These are phyloP conservation scores for Microglena sp. DNA, from an alignment of 139 green algal species.

Conservation along the genomic window DNA sequence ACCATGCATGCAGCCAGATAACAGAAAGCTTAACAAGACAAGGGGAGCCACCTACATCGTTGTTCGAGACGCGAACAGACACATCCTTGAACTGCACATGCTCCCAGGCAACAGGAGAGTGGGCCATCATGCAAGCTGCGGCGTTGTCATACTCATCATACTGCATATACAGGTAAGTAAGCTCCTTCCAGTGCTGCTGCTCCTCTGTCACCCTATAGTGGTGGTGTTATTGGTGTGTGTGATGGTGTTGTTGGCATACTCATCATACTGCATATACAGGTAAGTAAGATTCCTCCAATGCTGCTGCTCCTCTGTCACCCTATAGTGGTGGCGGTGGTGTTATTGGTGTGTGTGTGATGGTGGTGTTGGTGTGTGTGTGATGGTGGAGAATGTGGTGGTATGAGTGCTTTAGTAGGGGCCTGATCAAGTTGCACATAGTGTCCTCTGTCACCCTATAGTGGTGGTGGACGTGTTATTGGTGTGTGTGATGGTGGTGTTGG, in stretches of 20 bases:
- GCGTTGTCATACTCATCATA: slow-evolving; percentile 99
- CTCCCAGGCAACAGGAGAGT: slow-evolving; percentile 91
- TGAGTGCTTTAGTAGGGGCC: too few species aligned
- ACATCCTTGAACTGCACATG: slow-evolving; percentile 89
- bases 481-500: too few species aligned
- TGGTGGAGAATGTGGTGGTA: too few species aligned
- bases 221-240: too few species aligned
- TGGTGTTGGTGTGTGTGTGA: too few species aligned
- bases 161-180: slow-evolving; percentile 90
- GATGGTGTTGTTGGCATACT: slow-evolving; percentile 99
- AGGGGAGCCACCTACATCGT: slow-evolving; percentile 5
- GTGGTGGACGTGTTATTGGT: too few species aligned
- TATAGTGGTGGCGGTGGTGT: too few species aligned
- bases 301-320: slow-evolving; percentile 89
- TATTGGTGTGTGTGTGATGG: too few species aligned
- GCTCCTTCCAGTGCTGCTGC: slow-evolving; percentile 91
- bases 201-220: slow-evolving; percentile 87
- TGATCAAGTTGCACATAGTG: too few species aligned
- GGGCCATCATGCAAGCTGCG: slow-evolving; percentile 73
- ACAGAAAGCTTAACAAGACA: too few species aligned
- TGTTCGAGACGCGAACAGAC: slow-evolving; percentile 68
- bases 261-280: slow-evolving; percentile 96
- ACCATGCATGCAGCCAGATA: too few species aligned
- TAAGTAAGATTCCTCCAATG: slow-evolving; percentile 95
- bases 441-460: too few species aligned